phyloP scores from a whole-genome alignment of 306 rosid genomes.

The Trifolium subterraneum region DNA sequence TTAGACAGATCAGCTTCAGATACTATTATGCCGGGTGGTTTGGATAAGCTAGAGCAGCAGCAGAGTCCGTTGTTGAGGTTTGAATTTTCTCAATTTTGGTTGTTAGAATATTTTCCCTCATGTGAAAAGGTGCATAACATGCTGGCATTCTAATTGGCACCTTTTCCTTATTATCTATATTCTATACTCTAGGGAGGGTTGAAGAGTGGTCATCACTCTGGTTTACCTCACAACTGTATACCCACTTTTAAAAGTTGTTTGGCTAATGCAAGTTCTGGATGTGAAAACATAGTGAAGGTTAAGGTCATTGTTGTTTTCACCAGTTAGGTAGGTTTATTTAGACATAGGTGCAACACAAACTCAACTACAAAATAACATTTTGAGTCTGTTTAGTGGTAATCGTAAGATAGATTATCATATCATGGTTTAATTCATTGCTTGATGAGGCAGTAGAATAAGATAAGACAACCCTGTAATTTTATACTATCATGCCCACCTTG shows the following conservation, averaged over 20 bases:
- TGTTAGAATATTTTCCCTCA: not conserved
- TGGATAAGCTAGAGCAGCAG: constrained; percentile 46
- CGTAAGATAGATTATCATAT: not conserved
- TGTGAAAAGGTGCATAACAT: not conserved
- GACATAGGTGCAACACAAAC: constrained; percentile 11
- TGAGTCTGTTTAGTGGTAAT: not conserved
- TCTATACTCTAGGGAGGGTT: not conserved
- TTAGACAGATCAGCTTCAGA: constrained; percentile 52
- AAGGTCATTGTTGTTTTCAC: constrained; percentile 6
- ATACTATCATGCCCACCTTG: too few relatives aligned
- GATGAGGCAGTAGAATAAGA: too few relatives aligned
- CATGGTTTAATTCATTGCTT: too few relatives aligned
- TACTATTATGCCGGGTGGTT: constrained; percentile 43
- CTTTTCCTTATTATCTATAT: not conserved
- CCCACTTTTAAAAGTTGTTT: constrained; percentile 11
- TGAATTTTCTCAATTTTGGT: constrained; percentile 36
- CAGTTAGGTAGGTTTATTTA: not conserved
- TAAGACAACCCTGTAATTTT: too few relatives aligned
- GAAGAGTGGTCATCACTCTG: not conserved
- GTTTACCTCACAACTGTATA: not conserved
- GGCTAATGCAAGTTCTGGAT: not conserved
- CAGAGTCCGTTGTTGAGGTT: constrained; percentile 67
- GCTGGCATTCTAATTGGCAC: not conserved
- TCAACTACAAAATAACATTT: too few relatives aligned
- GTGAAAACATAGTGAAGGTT: constrained; percentile 12